Evolutionary conservation across 129 eudicot species (phyloP), one percentile per base, ranked within the genome.

Genomic region (Lonicera japonica): DNA sequence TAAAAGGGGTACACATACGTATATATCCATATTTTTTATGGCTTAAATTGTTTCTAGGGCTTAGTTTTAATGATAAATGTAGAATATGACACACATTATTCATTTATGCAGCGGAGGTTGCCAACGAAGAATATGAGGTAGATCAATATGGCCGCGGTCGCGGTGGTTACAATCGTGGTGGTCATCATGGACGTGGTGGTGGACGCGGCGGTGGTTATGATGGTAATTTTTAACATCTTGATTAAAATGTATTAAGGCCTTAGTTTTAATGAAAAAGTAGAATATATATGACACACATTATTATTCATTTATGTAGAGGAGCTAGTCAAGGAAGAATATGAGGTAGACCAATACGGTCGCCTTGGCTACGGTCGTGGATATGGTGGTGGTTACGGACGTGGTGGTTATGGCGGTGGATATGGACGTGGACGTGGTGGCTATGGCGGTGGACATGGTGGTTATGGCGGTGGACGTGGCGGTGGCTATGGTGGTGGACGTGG

Each of bases 41-140:
- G n/a, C n/a, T n/a, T n/a, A n/a, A n/a, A n/a, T n/a, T n/a, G n/a
- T n/a, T n/a, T n/a, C n/a, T n/a, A n/a, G n/a, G n/a, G n/a, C n/a
- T n/a, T n/a, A n/a, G n/a, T n/a, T n/a, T n/a, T n/a, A n/a, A n/a
- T n/a, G n/a, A n/a, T n/a, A n/a, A n/a, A n/a, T n/a, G n/a, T n/a
- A n/a, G n/a, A n/a, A 29, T 29, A 29, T 29, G 36, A 29, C 36
- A 29, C 36, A 29, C 36, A 29, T 17, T 51, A 21, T 15, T 51
- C 56, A 51, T 56, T 1, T 1, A 7, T 25, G 43, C 54, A 61
- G 65, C 36, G 54, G 19, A 63, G 24, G 56, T 43, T 15, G 67
- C 24, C 23, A 8, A 54, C 14, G 13, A 21, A 23, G 22, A 39
- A 47, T 16, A 18, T 11, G 29, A 56, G 16, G 39, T 4, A 56